phyloP scores from a whole-genome alignment of 2,329 filamentous ascomycete genomes.

The Cordyceps cicadae region DNA sequence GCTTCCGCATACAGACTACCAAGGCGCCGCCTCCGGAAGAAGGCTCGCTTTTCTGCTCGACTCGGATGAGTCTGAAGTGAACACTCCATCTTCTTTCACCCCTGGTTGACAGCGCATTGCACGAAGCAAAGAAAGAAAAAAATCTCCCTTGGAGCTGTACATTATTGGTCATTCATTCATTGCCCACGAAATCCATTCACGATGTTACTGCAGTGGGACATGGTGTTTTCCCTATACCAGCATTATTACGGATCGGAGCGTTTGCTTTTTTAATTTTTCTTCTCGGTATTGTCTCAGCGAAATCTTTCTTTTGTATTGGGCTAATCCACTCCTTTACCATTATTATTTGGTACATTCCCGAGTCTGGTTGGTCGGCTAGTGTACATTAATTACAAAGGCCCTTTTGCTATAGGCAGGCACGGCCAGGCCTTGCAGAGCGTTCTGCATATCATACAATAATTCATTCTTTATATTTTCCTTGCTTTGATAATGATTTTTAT shows the following conservation, averaged over 20 bases:
- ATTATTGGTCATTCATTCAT: background rate
- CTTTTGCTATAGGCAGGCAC: background rate
- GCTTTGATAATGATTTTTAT: background rate
- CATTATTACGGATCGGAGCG: conserved; percentile 10
- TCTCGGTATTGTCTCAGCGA: background rate
- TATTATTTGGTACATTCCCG: conserved; percentile 3
- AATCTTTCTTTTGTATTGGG: conserved; percentile 5
- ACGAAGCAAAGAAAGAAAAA: background rate
- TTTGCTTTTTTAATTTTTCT: conserved; percentile 10
- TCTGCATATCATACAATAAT: conserved; percentile 4
- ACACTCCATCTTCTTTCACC: background rate
- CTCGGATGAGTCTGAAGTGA: background rate
- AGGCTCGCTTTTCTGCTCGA: background rate
- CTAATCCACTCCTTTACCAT: background rate
- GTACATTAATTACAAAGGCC: background rate
- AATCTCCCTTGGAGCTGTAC: conserved; percentile 2
- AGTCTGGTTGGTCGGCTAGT: background rate
- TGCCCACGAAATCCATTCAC: background rate
- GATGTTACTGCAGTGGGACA: background rate
- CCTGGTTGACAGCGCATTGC: background rate
- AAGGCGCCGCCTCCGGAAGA: background rate
- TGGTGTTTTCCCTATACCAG: background rate
- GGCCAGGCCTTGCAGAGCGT: background rate
- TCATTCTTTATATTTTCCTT: background rate
- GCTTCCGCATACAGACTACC: background rate